Evolutionary conservation across 2,329 filamentous ascomycete genomes (phyloP), one percentile per base, ranked within the genome.

Genomic region (Bipolaris gigantea): DNA sequence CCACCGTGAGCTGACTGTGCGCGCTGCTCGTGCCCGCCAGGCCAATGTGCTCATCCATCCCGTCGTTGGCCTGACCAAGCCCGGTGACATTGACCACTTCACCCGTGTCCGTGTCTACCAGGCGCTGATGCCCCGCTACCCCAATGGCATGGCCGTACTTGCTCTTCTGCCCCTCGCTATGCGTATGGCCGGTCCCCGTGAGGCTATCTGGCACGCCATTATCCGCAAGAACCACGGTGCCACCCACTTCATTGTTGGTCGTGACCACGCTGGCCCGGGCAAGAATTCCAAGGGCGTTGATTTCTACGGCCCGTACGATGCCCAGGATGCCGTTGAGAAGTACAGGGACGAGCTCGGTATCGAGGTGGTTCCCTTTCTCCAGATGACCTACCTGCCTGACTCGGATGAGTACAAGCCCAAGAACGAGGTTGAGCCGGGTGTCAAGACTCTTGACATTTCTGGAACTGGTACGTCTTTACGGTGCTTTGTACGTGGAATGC

Each of bases 201-300:
- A 99, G 82, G 94, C 94, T 66, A 92, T 99, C 80, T 99, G 94
- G 94, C 94, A 99, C 83, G 94, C 94, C 73, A 96, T 99, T 72
- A 99, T 99, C 83, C 92, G 94, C 75, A 99, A 97, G 88, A 99
- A 99, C 80, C 92, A 97, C 80, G 94, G 94, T 70, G 92, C 93
- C 43, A 97, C 94, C 15, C 94, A 99, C 84, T 99, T 99, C 83
- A 99, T 99, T 70, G 92, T 99, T 63, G 94, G 94, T 57, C 91
- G 94, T 81, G 94, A 99, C 80, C 94, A 99, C 79, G 94, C 94
- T 63, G 94, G 94, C 45, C 94, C 94, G 40, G 94, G 94, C 73
- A 97, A 96, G 85, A 97, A 97, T 86, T 95, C 90, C 83, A 87
- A 93, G 80, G 94, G 94, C 55, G 87, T 90, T 69, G 94, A 99